These are phyloP conservation scores for Coemansia sp. DNA, from an alignment of 192 early-diverging fungal species.

Conservation along the genomic window DNA sequence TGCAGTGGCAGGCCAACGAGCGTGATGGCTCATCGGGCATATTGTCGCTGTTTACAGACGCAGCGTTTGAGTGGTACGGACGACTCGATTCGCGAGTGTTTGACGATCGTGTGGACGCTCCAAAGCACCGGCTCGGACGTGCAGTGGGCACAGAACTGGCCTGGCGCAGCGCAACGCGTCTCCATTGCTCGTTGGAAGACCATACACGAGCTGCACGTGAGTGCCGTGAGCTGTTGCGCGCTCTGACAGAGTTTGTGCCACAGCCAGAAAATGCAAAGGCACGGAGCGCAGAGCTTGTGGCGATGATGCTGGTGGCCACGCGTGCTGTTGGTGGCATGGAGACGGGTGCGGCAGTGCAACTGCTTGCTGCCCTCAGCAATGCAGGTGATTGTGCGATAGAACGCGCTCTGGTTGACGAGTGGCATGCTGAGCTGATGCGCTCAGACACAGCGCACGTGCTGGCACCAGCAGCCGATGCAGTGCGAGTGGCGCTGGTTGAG, in stretches of 20 bases:
- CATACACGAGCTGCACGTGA: not conserved
- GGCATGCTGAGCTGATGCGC: conserved; percentile 14
- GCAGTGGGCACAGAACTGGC: conserved; percentile 40
- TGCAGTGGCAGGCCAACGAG: conserved; percentile 37
- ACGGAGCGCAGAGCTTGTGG: conserved; percentile 8
- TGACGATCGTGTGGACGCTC: conserved; percentile 3
- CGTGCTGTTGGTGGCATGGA: not conserved
- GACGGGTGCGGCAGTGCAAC: not conserved
- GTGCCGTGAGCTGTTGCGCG: conserved; percentile 18
- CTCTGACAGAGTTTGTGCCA: conserved; percentile 17
- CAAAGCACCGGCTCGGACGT: conserved; percentile 11
- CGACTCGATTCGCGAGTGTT: not conserved
- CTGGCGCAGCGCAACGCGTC: conserved; percentile 16
- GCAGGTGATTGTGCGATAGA: not conserved
- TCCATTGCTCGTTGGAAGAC: conserved; percentile 22
- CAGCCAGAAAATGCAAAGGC: not conserved
- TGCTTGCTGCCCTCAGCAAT: not conserved
- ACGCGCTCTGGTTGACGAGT: not conserved
- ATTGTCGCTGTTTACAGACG: conserved; percentile 31
- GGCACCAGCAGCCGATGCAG: conserved; percentile 11
- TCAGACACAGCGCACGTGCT: not conserved
- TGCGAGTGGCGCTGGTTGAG: conserved; percentile 5
- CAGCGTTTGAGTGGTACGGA: conserved; percentile 23
- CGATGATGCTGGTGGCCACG: not conserved
- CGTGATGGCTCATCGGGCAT: not conserved